Evolutionary conservation across 768 basidiomycete species (phyloP), one percentile per base, ranked within the genome.

Genomic region (Mycena chlorophos): DNA sequence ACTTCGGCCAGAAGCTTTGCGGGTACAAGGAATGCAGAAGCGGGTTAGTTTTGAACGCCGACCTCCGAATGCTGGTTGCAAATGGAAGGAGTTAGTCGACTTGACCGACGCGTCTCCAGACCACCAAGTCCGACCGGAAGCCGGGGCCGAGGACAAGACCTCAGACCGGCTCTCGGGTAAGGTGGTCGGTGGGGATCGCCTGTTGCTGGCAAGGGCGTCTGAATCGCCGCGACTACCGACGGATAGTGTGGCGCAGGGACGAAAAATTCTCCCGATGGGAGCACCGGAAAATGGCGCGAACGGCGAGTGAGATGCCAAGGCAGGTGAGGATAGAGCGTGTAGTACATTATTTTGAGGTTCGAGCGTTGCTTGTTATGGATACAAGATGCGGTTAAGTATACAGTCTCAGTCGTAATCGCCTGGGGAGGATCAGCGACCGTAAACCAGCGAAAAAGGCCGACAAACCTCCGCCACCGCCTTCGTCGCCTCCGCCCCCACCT

Each of bases 401-500:
- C 14, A 38, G 19, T 13, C 37, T 57, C 56, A 61, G 40, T 61
- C 60, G 27, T 61, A 61, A n/a, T 61, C 60, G 14, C 60, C 60
- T 61, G 26, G 16, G 53, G 27, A 14, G 20, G 2, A 27, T 50
- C 27, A 30, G 22, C 3, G 2, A 13, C 16, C 14, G 8, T 19
- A 42, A 25, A 3, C 14, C 37, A 4, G 22, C 17, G 16, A 17
- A 25, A 26, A 25, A 49, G 4, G n/a, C 28, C 27, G 14, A 56
- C 56, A 43, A 19, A 62, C 60, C 60, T 14, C 60, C 68, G 63
- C 83, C 85, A 55, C 82, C 87, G 34, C 83, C 87, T 27, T 81
- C 87, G 37, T 80, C 88, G 17, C 81, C 89, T 14, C 70, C 80
- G 3, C 80, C 88, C 10, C 78, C 87, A 0, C 83, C 87, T 8